Evolutionary conservation across 352 stramenopile genomes (phyloP).

Genomic region (Globisporangium megalacanthum): DNA sequence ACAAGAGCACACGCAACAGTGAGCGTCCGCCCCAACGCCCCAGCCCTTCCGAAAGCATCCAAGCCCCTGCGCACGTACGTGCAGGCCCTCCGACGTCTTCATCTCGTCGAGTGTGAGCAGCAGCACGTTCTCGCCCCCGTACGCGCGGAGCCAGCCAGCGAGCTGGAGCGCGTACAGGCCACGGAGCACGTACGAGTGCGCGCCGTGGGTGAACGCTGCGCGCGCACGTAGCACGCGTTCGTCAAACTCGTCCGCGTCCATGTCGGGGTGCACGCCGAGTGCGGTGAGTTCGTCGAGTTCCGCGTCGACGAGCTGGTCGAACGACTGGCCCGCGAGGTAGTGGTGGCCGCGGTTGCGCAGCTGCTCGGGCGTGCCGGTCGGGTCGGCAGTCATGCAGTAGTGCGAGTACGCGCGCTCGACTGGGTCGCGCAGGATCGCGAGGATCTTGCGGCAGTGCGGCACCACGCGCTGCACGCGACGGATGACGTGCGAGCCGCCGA

Average conservation of each 20-base stretch:
- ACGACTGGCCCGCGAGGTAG: constrained; percentile 50
- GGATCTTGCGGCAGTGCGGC: constrained; percentile 76
- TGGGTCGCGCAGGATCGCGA: constrained; percentile 80
- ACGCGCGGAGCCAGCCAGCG: constrained; percentile 89
- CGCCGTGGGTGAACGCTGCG: constrained; percentile 53
- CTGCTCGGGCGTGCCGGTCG: constrained; percentile 66
- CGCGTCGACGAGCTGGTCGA: constrained; percentile 70
- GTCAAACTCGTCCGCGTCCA: constrained; percentile 71
- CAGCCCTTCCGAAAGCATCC: neutral
- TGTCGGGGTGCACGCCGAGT: constrained; percentile 64
- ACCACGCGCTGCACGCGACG: constrained; percentile 71
- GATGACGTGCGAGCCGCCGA: constrained; percentile 73
- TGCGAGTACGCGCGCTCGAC: constrained; percentile 85
- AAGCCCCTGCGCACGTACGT: constrained; percentile 32
- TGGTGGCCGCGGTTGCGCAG: constrained; percentile 74
- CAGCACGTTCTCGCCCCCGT: constrained; percentile 86
- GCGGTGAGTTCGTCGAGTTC: constrained; percentile 60
- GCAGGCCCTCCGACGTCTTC: constrained; percentile 56
- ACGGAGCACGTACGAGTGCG: constrained; percentile 75
- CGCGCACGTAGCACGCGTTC: constrained; percentile 42
- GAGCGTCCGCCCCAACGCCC: neutral
- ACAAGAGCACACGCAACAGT: constrained; percentile 11
- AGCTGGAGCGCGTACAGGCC: constrained; percentile 96
- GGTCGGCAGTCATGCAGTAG: constrained; percentile 85
- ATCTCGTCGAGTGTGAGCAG: constrained; percentile 94